Percentiles rank a stretch among this genome's conserved stretches.
Evolutionary conservation across 371 early-diverging fungal species (phyloP).

Genomic region (Funneliformis caledonium): DNA sequence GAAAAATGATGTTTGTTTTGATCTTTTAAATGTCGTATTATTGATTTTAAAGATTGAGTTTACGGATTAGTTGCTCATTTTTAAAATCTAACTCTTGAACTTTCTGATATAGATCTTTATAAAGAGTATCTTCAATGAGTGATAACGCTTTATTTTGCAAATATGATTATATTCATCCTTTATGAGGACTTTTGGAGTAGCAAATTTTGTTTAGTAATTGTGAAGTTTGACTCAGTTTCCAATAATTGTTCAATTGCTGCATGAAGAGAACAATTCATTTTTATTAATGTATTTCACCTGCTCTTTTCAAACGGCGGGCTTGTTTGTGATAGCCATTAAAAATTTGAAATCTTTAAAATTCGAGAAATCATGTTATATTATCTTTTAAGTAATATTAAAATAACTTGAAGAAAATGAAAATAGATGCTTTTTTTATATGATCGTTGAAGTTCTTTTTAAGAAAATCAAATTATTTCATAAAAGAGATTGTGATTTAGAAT

Average conservation of each 20-base stretch:
- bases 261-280: too few relatives aligned
- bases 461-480: too few relatives aligned
- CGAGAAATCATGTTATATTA: too few relatives aligned
- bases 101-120: not conserved
- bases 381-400: too few relatives aligned
- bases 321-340: too few relatives aligned
- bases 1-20: not conserved
- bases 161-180: not conserved
- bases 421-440: too few relatives aligned
- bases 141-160: not conserved
- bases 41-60: not conserved
- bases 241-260: not conserved
- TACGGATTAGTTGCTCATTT: not conserved
- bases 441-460: too few relatives aligned
- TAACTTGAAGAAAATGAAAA: too few relatives aligned
- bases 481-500: too few relatives aligned
- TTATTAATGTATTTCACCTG: too few relatives aligned
- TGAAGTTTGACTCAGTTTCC: not conserved
- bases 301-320: too few relatives aligned
- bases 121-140: not conserved
- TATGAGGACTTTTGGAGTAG: not conserved
- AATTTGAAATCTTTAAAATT: too few relatives aligned
- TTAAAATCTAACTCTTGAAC: not conserved
- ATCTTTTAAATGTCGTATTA: not conserved
- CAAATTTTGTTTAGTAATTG: not conserved